phyloP scores from a whole-genome alignment of 805 yeast genomes.

The Schizosaccharomyces japonicus region DNA sequence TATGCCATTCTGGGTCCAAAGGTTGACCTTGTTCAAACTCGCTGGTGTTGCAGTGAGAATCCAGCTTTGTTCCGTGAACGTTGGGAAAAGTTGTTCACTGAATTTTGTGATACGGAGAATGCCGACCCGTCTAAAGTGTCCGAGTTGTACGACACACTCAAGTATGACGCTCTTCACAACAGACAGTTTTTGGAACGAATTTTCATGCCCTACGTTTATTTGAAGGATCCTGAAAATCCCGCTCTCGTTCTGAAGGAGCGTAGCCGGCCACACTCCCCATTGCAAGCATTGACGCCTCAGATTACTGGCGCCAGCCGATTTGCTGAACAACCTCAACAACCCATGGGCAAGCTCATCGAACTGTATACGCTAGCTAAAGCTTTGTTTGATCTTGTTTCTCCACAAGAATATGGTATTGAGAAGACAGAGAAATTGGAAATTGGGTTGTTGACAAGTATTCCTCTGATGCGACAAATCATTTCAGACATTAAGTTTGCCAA shows the following conservation, averaged over 20 bases:
- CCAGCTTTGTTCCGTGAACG: constrained; percentile 73
- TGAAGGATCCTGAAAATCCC: constrained; percentile 25
- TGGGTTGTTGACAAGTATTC: constrained; percentile 80
- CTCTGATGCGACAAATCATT: constrained; percentile 70
- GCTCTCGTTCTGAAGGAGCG: constrained; percentile 13
- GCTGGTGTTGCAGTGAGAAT: constrained; percentile 96
- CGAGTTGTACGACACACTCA: constrained; percentile 93
- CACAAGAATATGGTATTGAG: constrained; percentile 94
- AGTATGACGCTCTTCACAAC: constrained; percentile 90
- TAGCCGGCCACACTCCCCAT: background rate
- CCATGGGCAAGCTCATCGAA: constrained; percentile 37
- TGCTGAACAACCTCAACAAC: background rate
- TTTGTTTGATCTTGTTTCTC: constrained; percentile 81
- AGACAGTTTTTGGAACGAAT: constrained; percentile 66
- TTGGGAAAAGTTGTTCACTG: constrained; percentile 90
- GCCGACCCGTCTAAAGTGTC: constrained; percentile 94
- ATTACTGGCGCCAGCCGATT: constrained; percentile 1
- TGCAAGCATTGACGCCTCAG: background rate
- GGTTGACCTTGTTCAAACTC: constrained; percentile 40
- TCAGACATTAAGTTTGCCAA: constrained; percentile 61
- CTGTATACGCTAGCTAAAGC: constrained; percentile 76
- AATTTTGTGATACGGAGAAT: constrained; percentile 76
- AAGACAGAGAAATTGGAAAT: constrained; percentile 88
- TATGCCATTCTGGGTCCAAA: constrained; percentile 31
- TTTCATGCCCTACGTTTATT: constrained; percentile 18